Base-by-base conservation (phyloP, 345 rosid species). In the Angophora floribunda region DNA sequence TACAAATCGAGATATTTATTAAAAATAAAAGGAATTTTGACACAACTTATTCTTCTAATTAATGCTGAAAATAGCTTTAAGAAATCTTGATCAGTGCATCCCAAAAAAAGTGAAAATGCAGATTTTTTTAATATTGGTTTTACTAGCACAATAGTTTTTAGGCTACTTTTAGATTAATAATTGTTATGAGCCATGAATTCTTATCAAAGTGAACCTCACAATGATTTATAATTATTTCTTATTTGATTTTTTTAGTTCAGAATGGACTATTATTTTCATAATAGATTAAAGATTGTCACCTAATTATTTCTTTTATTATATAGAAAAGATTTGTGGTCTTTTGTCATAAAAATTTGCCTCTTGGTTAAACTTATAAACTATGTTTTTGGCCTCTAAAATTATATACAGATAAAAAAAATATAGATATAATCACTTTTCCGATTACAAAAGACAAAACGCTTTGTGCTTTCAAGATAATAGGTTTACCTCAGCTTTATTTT, bases 171-270 rank as follows among this genome's bases (percentile, higher is more conserved):
- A 55, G 22, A 55, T 21, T 0, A 55, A 55, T 22, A 55, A 9
- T 55, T 55, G 0, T 55, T 9, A 2, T 55, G 0, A 55, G 0
- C 0, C 12, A 22, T 0, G 9, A 55, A 55, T 55, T 1, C 28
- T 55, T 22, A 55, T 0, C 21, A 0, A 5, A 55, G 21, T 55
- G 0, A 55, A 55, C 0, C 3, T 0, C 12, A 22, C 0, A 9
- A 1, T 0, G 24, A 55, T 55, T 55, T 55, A 55, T 1, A 55
- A 22, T 22, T 55, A 21, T 22, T 55, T 55, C 0, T 55, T 55
- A 1, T 21, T 7, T 53, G 0, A 0, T 1, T 52, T 53, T 53
- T 55, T 55, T 55, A 10, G 22, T 55, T 1, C 28, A 9, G 22
- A 55, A 36, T 36, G 41, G 4, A 36, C 41, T 36, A 36, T 36